These are phyloP conservation scores for Isabelozyma pseudorhagii DNA, from an alignment of 805 yeast species.

Conservation along the genomic window DNA sequence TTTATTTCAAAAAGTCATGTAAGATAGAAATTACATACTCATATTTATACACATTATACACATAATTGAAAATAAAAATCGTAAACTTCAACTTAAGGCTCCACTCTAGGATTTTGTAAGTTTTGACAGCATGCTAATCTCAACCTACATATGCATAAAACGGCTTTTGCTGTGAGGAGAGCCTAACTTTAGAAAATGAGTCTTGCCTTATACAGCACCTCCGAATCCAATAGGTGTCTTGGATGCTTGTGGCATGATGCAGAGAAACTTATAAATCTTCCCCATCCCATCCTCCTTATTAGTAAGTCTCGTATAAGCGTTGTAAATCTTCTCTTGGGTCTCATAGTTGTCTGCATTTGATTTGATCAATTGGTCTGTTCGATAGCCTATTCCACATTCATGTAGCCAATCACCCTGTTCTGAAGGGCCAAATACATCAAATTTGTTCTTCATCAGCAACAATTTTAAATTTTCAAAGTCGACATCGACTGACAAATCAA, in stretches of 20 bases:
- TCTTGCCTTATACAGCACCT: constrained; percentile 10
- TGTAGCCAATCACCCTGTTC: constrained; percentile 82
- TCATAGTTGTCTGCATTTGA: constrained; percentile 37
- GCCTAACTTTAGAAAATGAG: too few relatives aligned
- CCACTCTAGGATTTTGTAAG: too few relatives aligned
- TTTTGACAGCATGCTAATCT: not conserved
- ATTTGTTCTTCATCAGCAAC: constrained; percentile 7
- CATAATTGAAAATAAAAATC: too few relatives aligned
- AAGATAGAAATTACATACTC: not conserved
- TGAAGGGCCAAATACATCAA: constrained; percentile 49
- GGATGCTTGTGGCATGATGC: constrained; percentile 48
- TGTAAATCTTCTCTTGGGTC: constrained; percentile 49
- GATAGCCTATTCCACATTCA: constrained; percentile 67
- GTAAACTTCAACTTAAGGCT: not conserved
- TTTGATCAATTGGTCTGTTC: constrained; percentile 58
- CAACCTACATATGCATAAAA: not conserved
- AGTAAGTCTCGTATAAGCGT: constrained; percentile 61
- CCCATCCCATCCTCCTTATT: constrained; percentile 72
- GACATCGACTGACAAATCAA: constrained; percentile 80
- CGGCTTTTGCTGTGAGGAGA: not conserved
- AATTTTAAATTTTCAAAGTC: constrained; percentile 62
- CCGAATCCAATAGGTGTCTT: constrained; percentile 54
- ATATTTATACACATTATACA: not conserved
- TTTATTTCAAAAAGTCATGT: too few relatives aligned
- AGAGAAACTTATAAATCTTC: constrained; percentile 67